Percentiles rank a stretch among this genome's conserved stretches.
These are phyloP conservation scores for Lasiodiplodia hormozganensis DNA, from an alignment of 2,329 filamentous ascomycete genomes.

Conservation along the genomic window DNA sequence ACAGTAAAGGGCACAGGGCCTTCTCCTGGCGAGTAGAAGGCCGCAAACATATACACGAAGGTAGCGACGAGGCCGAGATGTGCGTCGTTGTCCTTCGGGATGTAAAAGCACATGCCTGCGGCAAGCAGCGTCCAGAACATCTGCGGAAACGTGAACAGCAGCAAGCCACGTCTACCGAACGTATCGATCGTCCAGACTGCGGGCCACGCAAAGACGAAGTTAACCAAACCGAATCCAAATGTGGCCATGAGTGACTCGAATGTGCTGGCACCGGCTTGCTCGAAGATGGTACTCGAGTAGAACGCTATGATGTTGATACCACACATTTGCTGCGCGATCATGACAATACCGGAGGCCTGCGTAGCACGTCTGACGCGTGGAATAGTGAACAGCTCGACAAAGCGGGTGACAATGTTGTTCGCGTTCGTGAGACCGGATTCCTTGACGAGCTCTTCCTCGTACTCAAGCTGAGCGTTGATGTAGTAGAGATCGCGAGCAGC, in stretches of 20 bases:
- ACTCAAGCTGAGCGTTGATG: slow-evolving; percentile 46
- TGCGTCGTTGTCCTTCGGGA: slow-evolving; percentile 49
- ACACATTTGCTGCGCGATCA: slow-evolving; percentile 72
- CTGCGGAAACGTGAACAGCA: slow-evolving; percentile 57
- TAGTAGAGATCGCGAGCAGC: slow-evolving; percentile 54
- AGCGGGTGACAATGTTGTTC: slow-evolving; percentile 49
- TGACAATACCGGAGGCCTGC: slow-evolving; percentile 77
- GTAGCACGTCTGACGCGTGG: slow-evolving; percentile 75
- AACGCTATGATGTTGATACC: slow-evolving; percentile 59
- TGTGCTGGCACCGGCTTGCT: slow-evolving; percentile 52
- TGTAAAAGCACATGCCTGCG: slow-evolving; percentile 60
- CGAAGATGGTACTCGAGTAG: slow-evolving; percentile 59
- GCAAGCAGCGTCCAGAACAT: slow-evolving; percentile 58
- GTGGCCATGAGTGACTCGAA: slow-evolving; percentile 58
- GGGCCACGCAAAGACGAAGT: slow-evolving; percentile 65
- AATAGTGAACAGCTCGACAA: slow-evolving; percentile 69
- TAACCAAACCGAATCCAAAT: slow-evolving; percentile 65
- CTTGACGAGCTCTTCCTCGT: slow-evolving; percentile 44
- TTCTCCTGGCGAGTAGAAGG: slow-evolving; percentile 50
- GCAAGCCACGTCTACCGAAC: slow-evolving; percentile 58
- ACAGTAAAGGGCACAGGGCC: slow-evolving; percentile 67
- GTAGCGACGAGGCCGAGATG: slow-evolving; percentile 59
- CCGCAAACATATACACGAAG: slow-evolving; percentile 64
- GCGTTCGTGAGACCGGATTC: slow-evolving; percentile 31
- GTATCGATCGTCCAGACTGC: slow-evolving; percentile 66